These are phyloP conservation scores for Penicillium mononematosum DNA, from an alignment of 495 filamentous ascomycete genomes.

Conservation along the genomic window DNA sequence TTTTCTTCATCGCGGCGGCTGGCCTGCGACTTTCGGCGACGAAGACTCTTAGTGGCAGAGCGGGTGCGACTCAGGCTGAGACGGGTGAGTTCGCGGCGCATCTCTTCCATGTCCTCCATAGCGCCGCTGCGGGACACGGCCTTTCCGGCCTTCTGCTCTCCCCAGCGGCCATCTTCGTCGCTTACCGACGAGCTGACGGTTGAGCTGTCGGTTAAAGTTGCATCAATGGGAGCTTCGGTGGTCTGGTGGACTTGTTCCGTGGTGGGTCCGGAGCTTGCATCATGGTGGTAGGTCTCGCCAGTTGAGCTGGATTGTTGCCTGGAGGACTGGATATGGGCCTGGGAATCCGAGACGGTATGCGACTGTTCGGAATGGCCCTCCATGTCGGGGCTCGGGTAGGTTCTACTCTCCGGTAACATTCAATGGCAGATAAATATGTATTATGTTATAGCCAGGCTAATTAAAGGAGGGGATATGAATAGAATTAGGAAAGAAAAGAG, in stretches of 20 bases:
- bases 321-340: not conserved
- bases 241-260: slow-evolving; percentile 11
- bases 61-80: slow-evolving; percentile 53
- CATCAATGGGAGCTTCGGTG: slow-evolving; percentile 15
- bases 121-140: slow-evolving; percentile 61
- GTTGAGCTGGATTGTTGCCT: slow-evolving; percentile 1
- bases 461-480: not conserved
- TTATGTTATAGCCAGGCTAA: slow-evolving; percentile 7
- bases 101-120: slow-evolving; percentile 69
- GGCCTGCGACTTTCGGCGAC: slow-evolving; percentile 25
- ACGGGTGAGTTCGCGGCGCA: slow-evolving; percentile 62
- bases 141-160: slow-evolving; percentile 65
- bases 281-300: not conserved
- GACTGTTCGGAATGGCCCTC: slow-evolving; percentile 20
- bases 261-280: not conserved
- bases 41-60: slow-evolving; percentile 31
- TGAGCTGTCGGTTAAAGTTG: slow-evolving; percentile 19
- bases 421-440: slow-evolving; percentile 20
- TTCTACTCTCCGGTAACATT: slow-evolving; percentile 13
- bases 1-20: slow-evolving; percentile 41
- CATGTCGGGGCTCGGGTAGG: slow-evolving; percentile 17
- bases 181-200: slow-evolving; percentile 23
- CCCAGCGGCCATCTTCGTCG: slow-evolving; percentile 64
- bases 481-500: slow-evolving; percentile 1
- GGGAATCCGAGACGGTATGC: not conserved